phyloP scores from a whole-genome alignment of 2,329 filamentous ascomycete species.

The Eurotiales sp. region DNA sequence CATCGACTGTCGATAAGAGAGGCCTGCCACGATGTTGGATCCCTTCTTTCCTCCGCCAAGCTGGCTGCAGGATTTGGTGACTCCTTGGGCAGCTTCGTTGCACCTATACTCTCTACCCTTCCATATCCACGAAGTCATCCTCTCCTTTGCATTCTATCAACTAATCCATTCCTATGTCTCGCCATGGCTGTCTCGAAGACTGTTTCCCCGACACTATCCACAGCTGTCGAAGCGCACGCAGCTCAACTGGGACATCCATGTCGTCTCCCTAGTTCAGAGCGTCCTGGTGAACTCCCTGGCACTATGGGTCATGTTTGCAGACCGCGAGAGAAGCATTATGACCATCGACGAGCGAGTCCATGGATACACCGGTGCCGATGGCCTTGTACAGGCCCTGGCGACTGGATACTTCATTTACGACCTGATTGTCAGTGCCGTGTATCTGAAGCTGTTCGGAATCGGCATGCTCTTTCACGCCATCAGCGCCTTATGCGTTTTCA shows the following conservation, averaged over 20 bases:
- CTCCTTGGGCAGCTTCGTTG: constrained; percentile 51
- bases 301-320: constrained; percentile 55
- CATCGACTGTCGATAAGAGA: too few relatives aligned
- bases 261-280: constrained; percentile 60
- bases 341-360: constrained; percentile 52
- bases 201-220: constrained; percentile 55
- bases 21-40: constrained; percentile 39
- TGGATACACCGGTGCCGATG: constrained; percentile 58
- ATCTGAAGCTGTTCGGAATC: constrained; percentile 57
- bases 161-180: constrained; percentile 52
- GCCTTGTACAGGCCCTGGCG: constrained; percentile 58
- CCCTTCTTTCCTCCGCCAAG: constrained; percentile 48
- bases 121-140: constrained; percentile 60
- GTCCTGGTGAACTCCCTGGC: constrained; percentile 53
- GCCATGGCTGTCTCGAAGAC: constrained; percentile 49
- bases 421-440: constrained; percentile 52
- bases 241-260: constrained; percentile 65
- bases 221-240: constrained; percentile 53
- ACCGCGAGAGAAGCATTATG: constrained; percentile 55
- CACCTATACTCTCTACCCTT: constrained; percentile 54
- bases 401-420: constrained; percentile 65
- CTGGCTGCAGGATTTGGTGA: constrained; percentile 46
- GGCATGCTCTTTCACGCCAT: constrained; percentile 62
- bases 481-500: constrained; percentile 58
- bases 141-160: constrained; percentile 56